Evolutionary conservation across 2,329 filamentous ascomycete genomes (phyloP).

Genomic region (Penicillium palitans): DNA sequence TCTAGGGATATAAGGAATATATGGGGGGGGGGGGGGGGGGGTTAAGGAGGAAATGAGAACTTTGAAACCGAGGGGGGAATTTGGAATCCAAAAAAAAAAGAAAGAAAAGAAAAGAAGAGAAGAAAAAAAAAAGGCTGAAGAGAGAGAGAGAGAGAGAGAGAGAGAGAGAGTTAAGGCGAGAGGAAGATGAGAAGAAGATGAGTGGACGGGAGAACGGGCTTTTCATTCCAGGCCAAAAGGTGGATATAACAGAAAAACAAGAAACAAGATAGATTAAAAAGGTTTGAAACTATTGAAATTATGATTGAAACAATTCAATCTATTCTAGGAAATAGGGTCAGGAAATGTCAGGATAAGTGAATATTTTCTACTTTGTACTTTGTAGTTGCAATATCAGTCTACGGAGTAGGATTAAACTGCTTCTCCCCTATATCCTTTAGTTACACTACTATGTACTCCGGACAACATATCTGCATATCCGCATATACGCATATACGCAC

Average conservation of each 20-base stretch:
- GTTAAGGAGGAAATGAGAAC: background rate
- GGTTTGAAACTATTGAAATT: background rate
- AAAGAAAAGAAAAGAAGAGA: too few relatives aligned
- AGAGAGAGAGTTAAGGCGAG: background rate
- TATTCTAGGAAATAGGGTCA: too few relatives aligned
- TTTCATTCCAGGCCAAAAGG: conserved; percentile 8
- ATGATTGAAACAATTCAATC: background rate
- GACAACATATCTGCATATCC: too few relatives aligned
- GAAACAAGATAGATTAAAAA: background rate
- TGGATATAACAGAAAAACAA: conserved; percentile 3
- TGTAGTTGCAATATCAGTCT: too few relatives aligned
- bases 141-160: background rate
- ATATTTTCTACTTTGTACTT: too few relatives aligned
- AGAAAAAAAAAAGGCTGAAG: background rate
- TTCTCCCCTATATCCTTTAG: too few relatives aligned
- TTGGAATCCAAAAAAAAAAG: too few relatives aligned
- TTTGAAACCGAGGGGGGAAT: too few relatives aligned
- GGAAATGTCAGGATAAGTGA: too few relatives aligned
- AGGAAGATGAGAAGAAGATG: background rate
- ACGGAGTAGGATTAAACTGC: too few relatives aligned
- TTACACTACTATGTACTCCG: too few relatives aligned
- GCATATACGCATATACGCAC: too few relatives aligned
- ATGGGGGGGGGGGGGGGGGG: background rate
- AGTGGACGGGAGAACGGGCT: conserved; percentile 21
- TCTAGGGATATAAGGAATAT: background rate